Conservation (phyloP, 208 protist genomes). For the Leishmania guyanensis region DNA sequence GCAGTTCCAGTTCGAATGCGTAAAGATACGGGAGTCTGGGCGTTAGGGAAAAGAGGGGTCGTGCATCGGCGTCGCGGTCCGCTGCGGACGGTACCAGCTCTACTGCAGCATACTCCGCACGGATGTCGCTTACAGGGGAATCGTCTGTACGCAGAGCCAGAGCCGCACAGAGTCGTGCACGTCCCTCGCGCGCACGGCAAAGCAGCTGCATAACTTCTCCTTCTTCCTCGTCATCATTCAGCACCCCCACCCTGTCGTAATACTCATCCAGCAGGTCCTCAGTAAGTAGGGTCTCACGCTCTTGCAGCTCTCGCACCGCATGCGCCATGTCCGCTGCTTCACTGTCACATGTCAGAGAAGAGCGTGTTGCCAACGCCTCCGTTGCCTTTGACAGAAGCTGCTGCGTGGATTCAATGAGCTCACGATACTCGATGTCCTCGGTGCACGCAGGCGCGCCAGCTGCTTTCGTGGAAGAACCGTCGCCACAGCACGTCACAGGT, state of each 20-base stretch:
- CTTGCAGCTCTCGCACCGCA: conserved; percentile 18
- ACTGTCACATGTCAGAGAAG: neutral
- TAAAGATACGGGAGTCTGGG: conserved; percentile 31
- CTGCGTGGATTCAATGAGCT: conserved; percentile 17
- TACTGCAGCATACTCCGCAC: neutral
- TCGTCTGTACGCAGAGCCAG: neutral
- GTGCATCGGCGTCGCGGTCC: neutral
- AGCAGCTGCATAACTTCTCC: conserved; percentile 37
- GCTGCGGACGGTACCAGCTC: no score
- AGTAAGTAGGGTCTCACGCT: conserved; percentile 9
- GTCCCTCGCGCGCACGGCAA: conserved; percentile 14
- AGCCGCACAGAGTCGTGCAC: conserved; percentile 1
- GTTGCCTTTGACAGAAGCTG: conserved; percentile 17
- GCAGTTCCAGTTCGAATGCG: conserved; percentile 65
- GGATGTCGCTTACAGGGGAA: neutral
- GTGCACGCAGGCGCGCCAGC: neutral
- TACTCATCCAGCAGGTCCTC: conserved; percentile 24
- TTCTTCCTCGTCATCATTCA: conserved; percentile 27
- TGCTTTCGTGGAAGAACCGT: neutral
- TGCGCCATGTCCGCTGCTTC: neutral
- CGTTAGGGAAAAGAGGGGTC: no score
- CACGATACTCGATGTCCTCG: conserved; percentile 8
- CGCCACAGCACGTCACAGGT: neutral
- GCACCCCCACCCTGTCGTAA: conserved; percentile 15
- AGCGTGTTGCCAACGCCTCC: neutral